Evolutionary conservation across 2,329 filamentous ascomycete genomes (phyloP).

Genomic region (Colletotrichum sp.): DNA sequence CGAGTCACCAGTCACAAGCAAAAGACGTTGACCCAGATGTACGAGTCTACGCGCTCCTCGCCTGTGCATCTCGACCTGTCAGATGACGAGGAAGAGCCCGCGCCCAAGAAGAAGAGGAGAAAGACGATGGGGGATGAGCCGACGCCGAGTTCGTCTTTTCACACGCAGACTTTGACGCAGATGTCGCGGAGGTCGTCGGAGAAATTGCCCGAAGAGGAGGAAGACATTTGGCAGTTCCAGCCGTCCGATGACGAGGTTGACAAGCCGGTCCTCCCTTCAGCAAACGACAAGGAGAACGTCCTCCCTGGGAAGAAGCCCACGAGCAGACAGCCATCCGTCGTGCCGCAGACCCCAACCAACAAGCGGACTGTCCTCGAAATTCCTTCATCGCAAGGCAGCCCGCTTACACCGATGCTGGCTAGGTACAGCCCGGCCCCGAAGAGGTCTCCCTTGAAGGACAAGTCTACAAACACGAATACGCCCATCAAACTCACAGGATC

Average conservation of each 20-base stretch:
- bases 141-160: conserved; percentile 34
- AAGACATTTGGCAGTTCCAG: conserved; percentile 28
- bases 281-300: conserved; percentile 36
- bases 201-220: conserved; percentile 25
- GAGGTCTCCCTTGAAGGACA: conserved; percentile 44
- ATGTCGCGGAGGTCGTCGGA: conserved; percentile 47
- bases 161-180: conserved; percentile 49
- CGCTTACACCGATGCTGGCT: conserved; percentile 43
- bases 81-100: conserved; percentile 27
- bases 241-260: conserved; percentile 45
- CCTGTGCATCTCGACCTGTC: conserved; percentile 24
- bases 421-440: conserved; percentile 38
- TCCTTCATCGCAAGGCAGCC: conserved; percentile 50
- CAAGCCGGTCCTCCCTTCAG: conserved; percentile 38
- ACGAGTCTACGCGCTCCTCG: conserved; percentile 35
- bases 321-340: conserved; percentile 32
- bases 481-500: conserved; percentile 5
- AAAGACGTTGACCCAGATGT: conserved; percentile 49
- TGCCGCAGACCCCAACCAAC: conserved; percentile 47
- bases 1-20: conserved; percentile 28
- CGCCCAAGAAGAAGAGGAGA: conserved; percentile 16
- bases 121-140: conserved; percentile 35
- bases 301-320: conserved; percentile 25
- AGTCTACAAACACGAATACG: conserved; percentile 29
- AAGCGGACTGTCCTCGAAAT: conserved; percentile 41